Evolutionary conservation across 495 filamentous ascomycete genomes (phyloP).

Genomic region (Astrothelium macrocarpum): DNA sequence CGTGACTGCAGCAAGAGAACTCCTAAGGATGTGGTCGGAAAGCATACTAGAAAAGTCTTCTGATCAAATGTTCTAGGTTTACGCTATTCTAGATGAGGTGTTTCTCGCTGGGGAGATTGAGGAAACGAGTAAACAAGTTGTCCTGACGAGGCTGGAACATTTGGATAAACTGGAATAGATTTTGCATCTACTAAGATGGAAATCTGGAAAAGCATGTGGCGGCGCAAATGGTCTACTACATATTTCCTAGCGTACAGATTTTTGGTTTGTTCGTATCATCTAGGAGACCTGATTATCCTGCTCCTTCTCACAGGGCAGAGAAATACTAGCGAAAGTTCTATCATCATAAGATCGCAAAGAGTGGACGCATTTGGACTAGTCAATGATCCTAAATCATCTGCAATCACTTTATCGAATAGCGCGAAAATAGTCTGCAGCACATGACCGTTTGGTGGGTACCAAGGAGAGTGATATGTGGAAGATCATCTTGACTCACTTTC

Average conservation of each 20-base stretch:
- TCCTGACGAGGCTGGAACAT: conserved; percentile 87
- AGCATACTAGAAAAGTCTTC: neutral
- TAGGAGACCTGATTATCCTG: neutral
- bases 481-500: conserved; percentile 2
- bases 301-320: no score
- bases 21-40: neutral
- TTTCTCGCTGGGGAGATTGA: conserved; percentile 96
- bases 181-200: neutral
- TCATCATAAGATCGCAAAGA: no score
- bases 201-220: neutral
- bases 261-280: neutral
- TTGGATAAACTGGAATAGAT: conserved; percentile 86
- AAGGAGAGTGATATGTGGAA: no score
- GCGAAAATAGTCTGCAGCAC: no score
- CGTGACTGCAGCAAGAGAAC: neutral
- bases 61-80: conserved; percentile 52
- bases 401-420: no score
- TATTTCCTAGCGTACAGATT: neutral
- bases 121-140: conserved; percentile 96
- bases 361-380: no score
- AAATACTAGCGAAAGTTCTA: no score
- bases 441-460: no score
- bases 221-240: neutral
- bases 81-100: conserved; percentile 96
- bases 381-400: no score